Conservation (phyloP, 2,329 filamentous ascomycete species). For the Fusarium tupiense region DNA sequence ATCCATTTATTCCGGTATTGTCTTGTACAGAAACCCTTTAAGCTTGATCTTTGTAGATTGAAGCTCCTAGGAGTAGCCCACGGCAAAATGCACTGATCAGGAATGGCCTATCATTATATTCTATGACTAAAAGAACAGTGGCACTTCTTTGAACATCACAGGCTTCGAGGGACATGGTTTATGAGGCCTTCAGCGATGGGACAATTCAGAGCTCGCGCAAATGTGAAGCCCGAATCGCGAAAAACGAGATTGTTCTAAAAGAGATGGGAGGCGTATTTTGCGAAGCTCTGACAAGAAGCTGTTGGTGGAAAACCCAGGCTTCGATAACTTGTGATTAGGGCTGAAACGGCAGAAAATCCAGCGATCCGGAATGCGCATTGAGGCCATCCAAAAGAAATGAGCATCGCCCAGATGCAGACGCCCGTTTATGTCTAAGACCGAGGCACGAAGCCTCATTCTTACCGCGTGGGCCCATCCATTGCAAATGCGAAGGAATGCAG, state of each 20-base stretch:
- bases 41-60: background rate
- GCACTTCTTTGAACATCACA: background rate
- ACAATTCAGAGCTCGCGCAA: background rate
- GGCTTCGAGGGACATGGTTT: background rate
- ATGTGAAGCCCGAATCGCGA: background rate
- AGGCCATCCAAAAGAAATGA: background rate
- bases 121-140: background rate
- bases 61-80: background rate
- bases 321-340: background rate
- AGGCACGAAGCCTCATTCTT: background rate
- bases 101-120: background rate
- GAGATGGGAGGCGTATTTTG: background rate
- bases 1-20: background rate
- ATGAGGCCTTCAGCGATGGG: background rate
- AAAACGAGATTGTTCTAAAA: background rate
- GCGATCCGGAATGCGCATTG: background rate
- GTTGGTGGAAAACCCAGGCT: background rate
- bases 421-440: background rate
- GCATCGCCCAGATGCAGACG: background rate
- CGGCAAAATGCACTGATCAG: background rate
- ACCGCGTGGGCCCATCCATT: background rate
- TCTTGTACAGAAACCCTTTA: background rate
- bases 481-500: slow-evolving; percentile 3
- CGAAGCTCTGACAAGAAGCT: background rate
- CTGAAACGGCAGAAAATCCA: background rate